A percentile compares a stretch with the other conserved stretches of the same genome.
phyloP scores from a whole-genome alignment of 495 filamentous ascomycete species.

The Podospora appendiculata region DNA sequence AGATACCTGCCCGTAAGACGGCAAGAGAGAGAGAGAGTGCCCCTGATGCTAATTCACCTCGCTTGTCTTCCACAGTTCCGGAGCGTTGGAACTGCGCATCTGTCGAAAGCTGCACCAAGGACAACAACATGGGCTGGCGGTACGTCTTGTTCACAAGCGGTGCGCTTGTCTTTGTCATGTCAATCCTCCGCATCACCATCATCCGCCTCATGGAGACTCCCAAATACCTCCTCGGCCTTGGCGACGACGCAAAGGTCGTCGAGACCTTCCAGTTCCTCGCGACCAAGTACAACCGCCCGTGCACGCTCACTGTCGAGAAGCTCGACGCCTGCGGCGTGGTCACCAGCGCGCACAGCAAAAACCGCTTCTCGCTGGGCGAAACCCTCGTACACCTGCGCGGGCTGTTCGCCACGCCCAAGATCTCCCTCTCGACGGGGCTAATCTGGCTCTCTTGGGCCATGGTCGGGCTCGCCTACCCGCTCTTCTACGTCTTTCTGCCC shows the following conservation, averaged over 20 bases:
- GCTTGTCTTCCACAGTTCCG: conserved; percentile 19
- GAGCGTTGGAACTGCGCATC: conserved; percentile 48
- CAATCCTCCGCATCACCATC: conserved; percentile 56
- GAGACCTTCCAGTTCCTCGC: conserved; percentile 54
- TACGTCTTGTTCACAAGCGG: conserved; percentile 64
- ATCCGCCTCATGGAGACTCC: conserved; percentile 64
- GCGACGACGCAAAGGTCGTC: conserved; percentile 55
- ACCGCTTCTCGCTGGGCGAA: conserved; percentile 42
- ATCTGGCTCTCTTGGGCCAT: conserved; percentile 67
- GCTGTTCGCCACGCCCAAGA: conserved; percentile 53
- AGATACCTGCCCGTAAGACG: too few species aligned
- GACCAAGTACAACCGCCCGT: conserved; percentile 52
- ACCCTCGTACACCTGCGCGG: conserved; percentile 50
- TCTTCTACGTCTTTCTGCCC: conserved; percentile 63
- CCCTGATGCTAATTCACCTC: not conserved
- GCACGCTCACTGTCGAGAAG: conserved; percentile 53
- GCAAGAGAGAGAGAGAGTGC: not conserved
- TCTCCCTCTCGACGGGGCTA: conserved; percentile 52
- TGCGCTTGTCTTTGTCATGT: conserved; percentile 59
- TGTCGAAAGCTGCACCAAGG: conserved; percentile 48
- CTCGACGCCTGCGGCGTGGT: conserved; percentile 46
- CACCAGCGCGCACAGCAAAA: conserved; percentile 28
- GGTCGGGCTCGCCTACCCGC: conserved; percentile 60
- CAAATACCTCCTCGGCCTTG: conserved; percentile 60
- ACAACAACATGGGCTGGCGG: conserved; percentile 74